A percentile compares a stretch with the other conserved stretches of the same genome.
These are phyloP conservation scores for Herpotrichia juniperi DNA, from an alignment of 2,329 filamentous ascomycete genomes.

Conservation along the genomic window DNA sequence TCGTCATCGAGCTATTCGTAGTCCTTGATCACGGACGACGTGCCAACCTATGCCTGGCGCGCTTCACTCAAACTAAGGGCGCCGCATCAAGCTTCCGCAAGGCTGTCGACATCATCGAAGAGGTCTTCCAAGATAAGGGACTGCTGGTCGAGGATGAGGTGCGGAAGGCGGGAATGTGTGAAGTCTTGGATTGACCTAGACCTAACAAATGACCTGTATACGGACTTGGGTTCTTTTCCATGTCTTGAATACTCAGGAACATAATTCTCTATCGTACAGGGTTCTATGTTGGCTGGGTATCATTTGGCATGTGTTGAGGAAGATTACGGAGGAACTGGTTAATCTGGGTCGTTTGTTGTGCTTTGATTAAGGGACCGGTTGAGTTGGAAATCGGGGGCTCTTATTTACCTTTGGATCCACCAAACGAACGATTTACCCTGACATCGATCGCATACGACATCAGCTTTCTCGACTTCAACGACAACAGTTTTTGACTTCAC, in stretches of 20 bases:
- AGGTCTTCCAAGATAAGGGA: constrained; percentile 68
- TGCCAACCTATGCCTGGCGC: constrained; percentile 77
- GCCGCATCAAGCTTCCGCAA: constrained; percentile 87
- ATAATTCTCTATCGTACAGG: constrained; percentile 15
- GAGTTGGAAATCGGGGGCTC: constrained; percentile 6
- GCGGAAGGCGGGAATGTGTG: constrained; percentile 51
- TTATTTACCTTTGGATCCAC: background rate
- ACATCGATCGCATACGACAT: constrained; percentile 2
- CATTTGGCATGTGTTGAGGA: constrained; percentile 4
- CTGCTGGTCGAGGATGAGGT: constrained; percentile 68
- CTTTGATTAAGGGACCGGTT: background rate
- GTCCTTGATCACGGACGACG: constrained; percentile 84
- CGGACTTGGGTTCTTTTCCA: background rate
- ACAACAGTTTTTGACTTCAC: too few species aligned
- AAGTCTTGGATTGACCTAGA: constrained; percentile 39
- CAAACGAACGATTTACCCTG: background rate
- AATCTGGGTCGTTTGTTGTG: background rate
- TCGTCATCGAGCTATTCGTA: constrained; percentile 86
- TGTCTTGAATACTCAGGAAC: constrained; percentile 12
- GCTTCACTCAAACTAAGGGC: constrained; percentile 89
- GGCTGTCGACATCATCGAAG: constrained; percentile 77
- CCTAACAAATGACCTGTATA: background rate
- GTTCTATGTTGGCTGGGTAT: constrained; percentile 11
- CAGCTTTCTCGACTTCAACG: constrained; percentile 1
- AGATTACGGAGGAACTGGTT: background rate